Percentiles rank a stretch among this genome's conserved stretches.
Evolutionary conservation across 805 yeast genomes (phyloP).

Genomic region (Starmerella ratchasimensis): DNA sequence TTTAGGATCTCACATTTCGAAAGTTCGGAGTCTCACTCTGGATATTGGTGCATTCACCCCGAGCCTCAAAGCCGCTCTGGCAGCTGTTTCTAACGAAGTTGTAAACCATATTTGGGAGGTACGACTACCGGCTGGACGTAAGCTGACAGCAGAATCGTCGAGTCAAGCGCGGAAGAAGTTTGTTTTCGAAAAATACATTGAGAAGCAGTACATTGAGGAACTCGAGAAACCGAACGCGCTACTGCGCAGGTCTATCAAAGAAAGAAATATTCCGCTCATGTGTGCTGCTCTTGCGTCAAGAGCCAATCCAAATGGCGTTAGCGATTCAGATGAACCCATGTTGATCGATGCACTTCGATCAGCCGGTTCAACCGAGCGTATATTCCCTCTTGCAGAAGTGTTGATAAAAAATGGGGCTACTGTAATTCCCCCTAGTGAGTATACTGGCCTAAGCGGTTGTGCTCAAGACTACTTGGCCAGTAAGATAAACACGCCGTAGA

Average conservation of each 20-base stretch:
- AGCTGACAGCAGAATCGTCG: slow-evolving; percentile 27
- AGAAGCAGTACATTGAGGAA: slow-evolving; percentile 33
- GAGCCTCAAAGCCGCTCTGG: slow-evolving; percentile 46
- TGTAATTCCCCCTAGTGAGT: slow-evolving; percentile 16
- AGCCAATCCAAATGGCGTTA: slow-evolving; percentile 27
- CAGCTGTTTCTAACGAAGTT: slow-evolving; percentile 39
- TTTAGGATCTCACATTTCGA: slow-evolving; percentile 69
- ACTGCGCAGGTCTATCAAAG: slow-evolving; percentile 26
- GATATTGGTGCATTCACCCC: slow-evolving; percentile 46
- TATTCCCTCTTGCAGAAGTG: slow-evolving; percentile 30
- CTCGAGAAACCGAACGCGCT: slow-evolving; percentile 26
- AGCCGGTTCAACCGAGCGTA: slow-evolving; percentile 20
- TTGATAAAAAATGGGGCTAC: slow-evolving; percentile 29
- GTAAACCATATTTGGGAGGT: slow-evolving; percentile 54
- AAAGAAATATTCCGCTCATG: slow-evolving; percentile 22
- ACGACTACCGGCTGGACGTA: slow-evolving; percentile 19
- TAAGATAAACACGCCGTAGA: background rate
- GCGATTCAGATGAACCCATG: slow-evolving; percentile 24
- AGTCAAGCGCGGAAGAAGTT: slow-evolving; percentile 41
- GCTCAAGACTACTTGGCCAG: slow-evolving; percentile 10
- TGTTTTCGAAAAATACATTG: slow-evolving; percentile 52
- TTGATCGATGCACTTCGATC: slow-evolving; percentile 25
- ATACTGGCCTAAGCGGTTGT: slow-evolving; percentile 11
- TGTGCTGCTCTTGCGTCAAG: slow-evolving; percentile 29
- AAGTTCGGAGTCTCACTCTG: slow-evolving; percentile 61